phyloP scores from a whole-genome alignment of 169 alveolate species.

The Cyclospora cayetanensis region DNA sequence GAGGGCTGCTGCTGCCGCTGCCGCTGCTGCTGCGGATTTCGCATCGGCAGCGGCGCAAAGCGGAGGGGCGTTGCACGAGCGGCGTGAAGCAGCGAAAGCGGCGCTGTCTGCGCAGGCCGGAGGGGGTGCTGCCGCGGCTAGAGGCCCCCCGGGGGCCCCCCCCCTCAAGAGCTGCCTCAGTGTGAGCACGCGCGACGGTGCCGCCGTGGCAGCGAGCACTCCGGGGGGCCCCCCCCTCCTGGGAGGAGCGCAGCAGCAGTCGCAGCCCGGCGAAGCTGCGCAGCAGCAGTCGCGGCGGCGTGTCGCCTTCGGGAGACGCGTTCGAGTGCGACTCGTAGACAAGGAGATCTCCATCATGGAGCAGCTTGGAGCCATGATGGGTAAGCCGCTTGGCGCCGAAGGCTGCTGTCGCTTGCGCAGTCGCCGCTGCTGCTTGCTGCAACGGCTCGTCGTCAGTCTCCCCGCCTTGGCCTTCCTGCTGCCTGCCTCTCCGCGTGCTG shows the following conservation, averaged over 20 bases:
- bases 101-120: background rate
- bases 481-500: too few species aligned
- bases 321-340: conserved; percentile 76
- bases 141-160: background rate
- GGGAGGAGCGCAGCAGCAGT: background rate
- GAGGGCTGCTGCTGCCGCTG: background rate
- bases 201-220: background rate
- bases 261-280: conserved; percentile 3
- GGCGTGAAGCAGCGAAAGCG: background rate
- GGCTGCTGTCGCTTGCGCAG: too few species aligned
- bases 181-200: background rate
- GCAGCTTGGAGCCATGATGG: conserved; percentile 78
- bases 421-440: too few species aligned
- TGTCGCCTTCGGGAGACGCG: conserved; percentile 74
- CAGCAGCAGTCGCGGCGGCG: conserved; percentile 40
- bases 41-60: background rate
- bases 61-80: background rate
- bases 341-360: conserved; percentile 79
- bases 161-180: background rate
- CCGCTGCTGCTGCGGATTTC: background rate
- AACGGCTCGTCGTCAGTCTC: too few species aligned
- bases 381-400: conserved; percentile 58
- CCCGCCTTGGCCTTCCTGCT: too few species aligned
- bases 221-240: too few species aligned
- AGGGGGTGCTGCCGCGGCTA: background rate